Evolutionary conservation across 75 land plant genomes (phyloP), one percentile per base, ranked within the genome.

Genomic region (Pseudotsuga menziesii): DNA sequence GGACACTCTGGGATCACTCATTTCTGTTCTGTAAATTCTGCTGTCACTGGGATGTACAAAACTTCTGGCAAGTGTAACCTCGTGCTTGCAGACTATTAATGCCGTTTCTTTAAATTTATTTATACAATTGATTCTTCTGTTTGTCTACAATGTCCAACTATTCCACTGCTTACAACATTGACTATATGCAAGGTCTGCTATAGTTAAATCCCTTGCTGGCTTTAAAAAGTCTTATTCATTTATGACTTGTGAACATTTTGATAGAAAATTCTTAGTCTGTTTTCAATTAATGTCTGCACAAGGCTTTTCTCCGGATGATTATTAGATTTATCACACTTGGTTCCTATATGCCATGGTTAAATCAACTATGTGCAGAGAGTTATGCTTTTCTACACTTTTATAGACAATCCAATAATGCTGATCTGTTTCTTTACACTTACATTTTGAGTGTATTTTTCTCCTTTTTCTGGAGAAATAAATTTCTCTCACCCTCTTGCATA

Each of bases 61-160:
- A 39, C 22, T 67, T 67, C 72, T 39, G 44, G 72, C 20, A 36
- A 36, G 52, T 39, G 36, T 16, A 67, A 67, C 48, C 48, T 0
- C 7, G 48, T 5, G 5, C 48, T 44, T 44, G 48, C 48, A 44
- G 48, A 44, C 72, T 67, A n/a, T 67, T 39, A 5, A 36, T 67
- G 39, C 52, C n/a, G 6, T 1, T 67, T 67, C 5, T 39, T 44
- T 6, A 44, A 9, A 35, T 35, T n/a, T 67, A 19, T 20, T 9
- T 39, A 67, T 67, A 5, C 36, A 17, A 22, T 67, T 16, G 11
- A 36, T 67, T 20, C 20, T 39, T 22, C 19, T 6, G n/a, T 66
- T 66, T 66, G 36, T 66, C 70, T 66, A 20, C 70, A 66, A 66
- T 36, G 48, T 66, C 8, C 17, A 66, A 66, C 70, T 66, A 35